phyloP scores from a whole-genome alignment of 148 eudicot genomes.

The Rheum nobile region DNA sequence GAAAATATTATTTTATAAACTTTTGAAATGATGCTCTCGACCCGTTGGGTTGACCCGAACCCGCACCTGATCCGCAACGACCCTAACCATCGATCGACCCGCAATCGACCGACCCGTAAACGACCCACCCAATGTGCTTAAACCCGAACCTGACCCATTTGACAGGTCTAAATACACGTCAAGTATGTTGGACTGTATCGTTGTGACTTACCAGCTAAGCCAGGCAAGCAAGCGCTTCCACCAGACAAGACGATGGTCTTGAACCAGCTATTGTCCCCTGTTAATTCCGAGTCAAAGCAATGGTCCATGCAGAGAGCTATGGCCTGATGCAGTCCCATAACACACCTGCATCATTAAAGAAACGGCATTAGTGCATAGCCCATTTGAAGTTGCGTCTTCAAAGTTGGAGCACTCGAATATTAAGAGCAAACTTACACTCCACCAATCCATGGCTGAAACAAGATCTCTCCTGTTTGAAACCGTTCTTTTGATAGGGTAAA shows the following conservation, averaged over 20 bases:
- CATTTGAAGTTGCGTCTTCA: background rate
- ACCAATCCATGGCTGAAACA: slow-evolving; percentile 78
- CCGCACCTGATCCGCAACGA: too few species aligned
- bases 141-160: too few species aligned
- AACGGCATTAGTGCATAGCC: background rate
- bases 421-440: slow-evolving; percentile 49
- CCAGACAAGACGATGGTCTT: slow-evolving; percentile 85
- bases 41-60: too few species aligned
- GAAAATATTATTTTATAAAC: too few species aligned
- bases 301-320: slow-evolving; percentile 88
- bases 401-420: background rate
- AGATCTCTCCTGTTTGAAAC: slow-evolving; percentile 81
- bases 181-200: background rate
- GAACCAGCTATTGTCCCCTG: slow-evolving; percentile 63
- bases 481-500: slow-evolving; percentile 79
- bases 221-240: slow-evolving; percentile 84
- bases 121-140: too few species aligned
- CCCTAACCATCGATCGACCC: too few species aligned
- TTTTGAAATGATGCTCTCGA: too few species aligned
- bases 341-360: slow-evolving; percentile 33
- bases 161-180: too few species aligned
- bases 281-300: slow-evolving; percentile 68
- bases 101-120: too few species aligned
- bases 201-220: slow-evolving; percentile 51
- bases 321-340: slow-evolving; percentile 79